phyloP scores from a whole-genome alignment of 2,329 filamentous ascomycete species.

The Cryphonectria naterciae region DNA sequence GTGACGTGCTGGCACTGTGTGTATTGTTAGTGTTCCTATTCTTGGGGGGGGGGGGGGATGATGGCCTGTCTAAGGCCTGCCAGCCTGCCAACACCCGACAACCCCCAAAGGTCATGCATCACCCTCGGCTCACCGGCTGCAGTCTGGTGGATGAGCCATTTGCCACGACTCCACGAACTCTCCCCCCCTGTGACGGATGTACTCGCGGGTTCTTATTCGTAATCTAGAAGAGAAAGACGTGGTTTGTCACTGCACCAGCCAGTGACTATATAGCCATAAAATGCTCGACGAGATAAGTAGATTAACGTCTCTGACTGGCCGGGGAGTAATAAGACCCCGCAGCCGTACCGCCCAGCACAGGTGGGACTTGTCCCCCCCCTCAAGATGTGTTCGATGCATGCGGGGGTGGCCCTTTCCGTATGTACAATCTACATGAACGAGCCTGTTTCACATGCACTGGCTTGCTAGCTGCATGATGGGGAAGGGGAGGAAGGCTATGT shows the following conservation, averaged over 20 bases:
- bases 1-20: conserved; percentile 5
- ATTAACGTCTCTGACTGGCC: neutral
- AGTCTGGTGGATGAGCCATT: neutral
- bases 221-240: neutral
- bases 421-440: neutral
- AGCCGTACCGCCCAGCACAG: neutral
- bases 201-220: neutral
- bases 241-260: neutral
- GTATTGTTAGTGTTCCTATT: conserved; percentile 2
- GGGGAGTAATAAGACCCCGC: neutral
- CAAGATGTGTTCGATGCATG: neutral
- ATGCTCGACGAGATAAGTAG: neutral
- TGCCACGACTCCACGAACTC: neutral
- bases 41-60: neutral
- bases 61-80: neutral
- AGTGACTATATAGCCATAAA: neutral
- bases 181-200: neutral
- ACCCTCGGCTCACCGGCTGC: neutral
- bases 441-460: conserved; percentile 7
- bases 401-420: neutral
- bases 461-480: neutral
- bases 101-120: neutral
- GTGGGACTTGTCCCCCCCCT: neutral
- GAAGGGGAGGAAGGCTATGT: neutral
- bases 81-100: neutral